Base-by-base conservation (phyloP, 2,329 filamentous ascomycete genomes). In the Ilyonectria sp. region DNA sequence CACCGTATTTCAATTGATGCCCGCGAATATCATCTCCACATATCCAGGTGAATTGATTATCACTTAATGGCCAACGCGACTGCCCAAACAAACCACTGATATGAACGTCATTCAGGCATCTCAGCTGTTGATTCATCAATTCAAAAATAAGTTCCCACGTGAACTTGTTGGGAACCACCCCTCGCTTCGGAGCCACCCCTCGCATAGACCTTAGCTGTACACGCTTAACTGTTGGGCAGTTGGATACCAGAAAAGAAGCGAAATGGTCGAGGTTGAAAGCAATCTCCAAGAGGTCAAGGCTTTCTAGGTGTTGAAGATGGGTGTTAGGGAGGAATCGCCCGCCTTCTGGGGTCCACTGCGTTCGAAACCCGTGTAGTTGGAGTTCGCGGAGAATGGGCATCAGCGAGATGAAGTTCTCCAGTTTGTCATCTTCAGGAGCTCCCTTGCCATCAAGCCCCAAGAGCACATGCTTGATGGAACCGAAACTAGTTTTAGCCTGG, bases 361-460 rank as follows among this genome's bases (percentile, higher is more conserved):
- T 55, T 49, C 21, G 50, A 56, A 19, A 53, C 31, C 40, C 52
- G 19, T 67, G 54, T 4, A 75, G 26, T n/a, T 56, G 55, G 17
- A 75, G 65, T 5, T 70, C 65, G 37, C 46, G 58, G n/a, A 75
- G 55, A n/a, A 67, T 69, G 15, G 69, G 67, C 70, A 75, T 69
- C 10, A 69, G 44, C 6, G 66, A 71, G 35, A 75, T 63, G 19
- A 75, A 74, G 21, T 59, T 64, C 31, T 70, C 69, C 10, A 75
- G 61, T 5, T 63, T 65, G 23, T 73, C 50, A 21, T 69, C 29
- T 37, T 63, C 52, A 70, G 71, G 3, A 21, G 6, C 10, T 46
- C 53, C 59, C 2, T 44, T 46, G 49, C 60, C 69, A 10, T 68
- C 54, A 15, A 74, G 17, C 3, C 17, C 19, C 17, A 74, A 29